Base-by-base conservation (phyloP, 2,329 filamentous ascomycete species). In the Achaetomium macrosporum region DNA sequence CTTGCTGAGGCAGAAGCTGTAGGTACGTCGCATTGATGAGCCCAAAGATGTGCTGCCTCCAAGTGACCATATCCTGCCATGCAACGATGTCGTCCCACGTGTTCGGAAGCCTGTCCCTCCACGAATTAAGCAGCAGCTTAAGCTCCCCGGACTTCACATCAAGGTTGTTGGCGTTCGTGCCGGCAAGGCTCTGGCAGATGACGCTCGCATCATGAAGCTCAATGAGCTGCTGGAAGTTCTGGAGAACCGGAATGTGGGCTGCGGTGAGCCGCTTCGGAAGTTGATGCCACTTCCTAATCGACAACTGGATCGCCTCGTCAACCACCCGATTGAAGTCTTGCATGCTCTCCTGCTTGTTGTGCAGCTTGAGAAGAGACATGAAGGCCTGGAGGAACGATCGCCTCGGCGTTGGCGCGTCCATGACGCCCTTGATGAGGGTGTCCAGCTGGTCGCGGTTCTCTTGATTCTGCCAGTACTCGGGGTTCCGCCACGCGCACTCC, bases 1-100 rank as follows among this genome's bases (percentile, higher is more conserved):
- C 84, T 64, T 88, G 85, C 16, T 82, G 84, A 1, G 90, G 91
- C 37, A 97, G 75, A 42, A 99, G 79, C 50, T 84, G 82, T 11
- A 99, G 80, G 65, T 99, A 99, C 0, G 90, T 96, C 45, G 82
- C 83, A 68, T 99, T 99, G 72, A 99, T 97, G 20, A 99, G 80
- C 53, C 90, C 87, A 74, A 99, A 99, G 56, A 99, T 96, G 69
- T 99, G 93, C 68, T 99, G 95, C 61, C 93, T 84, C 93, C 93
- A 99, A 1, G 93, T 99, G n/a, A 99, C 93, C 39, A 99, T 76
- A 66, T 99, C 95, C 69, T 99, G 93, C 93, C 93, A 99, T 37
- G 93, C 90, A 59, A 95, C 96, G 69, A 99, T 99, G 68, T 99
- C 93, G 68, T 99, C 93, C 93, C 93, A 99, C 3, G 96, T 87